A percentile compares a stretch with the other conserved stretches of the same genome.
These are phyloP conservation scores for Tripterygium wilfordii DNA, from an alignment of 177 flowering plant genomes.

Conservation along the genomic window DNA sequence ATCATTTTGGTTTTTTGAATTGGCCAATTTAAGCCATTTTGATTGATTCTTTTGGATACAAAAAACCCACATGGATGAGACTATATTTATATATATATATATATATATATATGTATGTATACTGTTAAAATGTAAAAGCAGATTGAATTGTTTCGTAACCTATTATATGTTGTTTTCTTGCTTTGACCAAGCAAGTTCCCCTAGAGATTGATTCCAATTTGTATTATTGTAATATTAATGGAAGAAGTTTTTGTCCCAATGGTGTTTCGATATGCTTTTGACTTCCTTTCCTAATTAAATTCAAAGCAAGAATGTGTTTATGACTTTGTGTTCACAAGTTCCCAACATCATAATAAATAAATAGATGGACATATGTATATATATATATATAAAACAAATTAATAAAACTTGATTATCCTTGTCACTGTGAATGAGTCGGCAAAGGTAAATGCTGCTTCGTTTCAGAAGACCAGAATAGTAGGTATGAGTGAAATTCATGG, in stretches of 20 bases:
- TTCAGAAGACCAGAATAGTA: too few relatives aligned
- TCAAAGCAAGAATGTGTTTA: too few relatives aligned
- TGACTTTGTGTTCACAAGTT: too few relatives aligned
- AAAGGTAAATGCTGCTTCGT: too few relatives aligned
- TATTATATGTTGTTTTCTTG: background rate
- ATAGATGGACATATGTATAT: too few relatives aligned
- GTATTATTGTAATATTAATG: background rate
- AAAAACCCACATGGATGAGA: background rate
- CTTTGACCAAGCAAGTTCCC: slow-evolving; percentile 1
- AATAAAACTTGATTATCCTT: too few relatives aligned
- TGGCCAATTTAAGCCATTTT: background rate
- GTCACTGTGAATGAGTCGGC: too few relatives aligned
- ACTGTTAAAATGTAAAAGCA: background rate
- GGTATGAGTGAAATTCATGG: too few relatives aligned
- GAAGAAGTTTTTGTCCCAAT: background rate
- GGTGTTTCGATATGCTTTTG: too few relatives aligned
- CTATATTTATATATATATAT: slow-evolving; percentile 1
- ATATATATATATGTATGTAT: slow-evolving; percentile 1
- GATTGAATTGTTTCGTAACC: background rate
- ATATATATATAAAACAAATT: too few relatives aligned
- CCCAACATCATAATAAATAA: too few relatives aligned
- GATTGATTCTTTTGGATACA: background rate
- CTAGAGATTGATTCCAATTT: background rate
- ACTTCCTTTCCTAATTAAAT: too few relatives aligned
- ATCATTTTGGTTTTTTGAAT: background rate